Percentiles rank a stretch among this genome's conserved stretches.
phyloP scores from a whole-genome alignment of 306 rosid genomes.

The Cajanus cajan region DNA sequence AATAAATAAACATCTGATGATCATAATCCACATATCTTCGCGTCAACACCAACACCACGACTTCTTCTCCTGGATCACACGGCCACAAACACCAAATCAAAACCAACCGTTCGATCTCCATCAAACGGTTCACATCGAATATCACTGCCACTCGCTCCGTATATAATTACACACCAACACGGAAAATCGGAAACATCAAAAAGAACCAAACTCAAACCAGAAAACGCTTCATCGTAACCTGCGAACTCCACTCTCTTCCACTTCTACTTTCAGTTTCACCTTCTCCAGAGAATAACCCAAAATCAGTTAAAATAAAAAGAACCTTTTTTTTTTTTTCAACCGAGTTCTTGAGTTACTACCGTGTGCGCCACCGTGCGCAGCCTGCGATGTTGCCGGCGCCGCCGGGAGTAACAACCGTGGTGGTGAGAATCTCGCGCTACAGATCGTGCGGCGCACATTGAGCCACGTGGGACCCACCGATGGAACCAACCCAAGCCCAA shows the following conservation, averaged over 20 bases:
- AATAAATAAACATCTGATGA: not conserved
- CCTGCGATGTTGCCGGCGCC: slow-evolving; percentile 67
- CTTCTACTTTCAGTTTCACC: not conserved
- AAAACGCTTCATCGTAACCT: slow-evolving; percentile 22
- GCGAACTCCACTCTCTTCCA: not conserved
- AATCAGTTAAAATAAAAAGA: too few relatives aligned
- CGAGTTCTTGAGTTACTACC: not conserved
- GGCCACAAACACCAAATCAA: not conserved
- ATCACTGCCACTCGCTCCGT: slow-evolving; percentile 31
- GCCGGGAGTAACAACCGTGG: slow-evolving; percentile 29
- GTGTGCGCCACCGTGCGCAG: slow-evolving; percentile 32
- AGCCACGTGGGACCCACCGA: slow-evolving; percentile 21
- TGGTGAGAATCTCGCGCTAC: slow-evolving; percentile 55
- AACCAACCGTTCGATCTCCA: not conserved
- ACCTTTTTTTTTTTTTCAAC: not conserved
- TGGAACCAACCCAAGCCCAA: slow-evolving; percentile 66
- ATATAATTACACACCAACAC: slow-evolving; percentile 18
- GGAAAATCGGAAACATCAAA: not conserved
- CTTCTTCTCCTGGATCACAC: slow-evolving; percentile 12
- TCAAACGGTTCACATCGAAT: slow-evolving; percentile 46
- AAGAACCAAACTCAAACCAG: not conserved
- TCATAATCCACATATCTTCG: slow-evolving; percentile 36
- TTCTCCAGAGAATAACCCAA: not conserved
- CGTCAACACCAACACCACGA: slow-evolving; percentile 38
- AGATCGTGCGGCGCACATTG: slow-evolving; percentile 46